Conservation (phyloP, 2,329 filamentous ascomycete species). For the Cladosporium sp. region DNA sequence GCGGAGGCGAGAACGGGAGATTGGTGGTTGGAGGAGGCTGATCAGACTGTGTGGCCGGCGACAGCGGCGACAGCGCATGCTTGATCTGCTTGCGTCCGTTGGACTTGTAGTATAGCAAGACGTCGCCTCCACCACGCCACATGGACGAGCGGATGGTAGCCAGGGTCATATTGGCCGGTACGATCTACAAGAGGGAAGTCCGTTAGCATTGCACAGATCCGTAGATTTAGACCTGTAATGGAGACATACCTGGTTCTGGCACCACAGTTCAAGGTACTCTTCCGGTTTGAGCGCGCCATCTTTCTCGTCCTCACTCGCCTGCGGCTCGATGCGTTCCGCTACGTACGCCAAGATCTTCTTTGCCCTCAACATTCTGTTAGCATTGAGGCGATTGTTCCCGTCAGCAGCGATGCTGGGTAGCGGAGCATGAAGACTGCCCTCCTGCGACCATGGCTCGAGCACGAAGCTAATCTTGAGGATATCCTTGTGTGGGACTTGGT, state of each 20-base stretch:
- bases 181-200: conserved; percentile 36
- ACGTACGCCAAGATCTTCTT: conserved; percentile 93
- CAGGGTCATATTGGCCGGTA: conserved; percentile 83
- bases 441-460: conserved; percentile 70
- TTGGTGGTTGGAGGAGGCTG: background rate
- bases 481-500: conserved; percentile 79
- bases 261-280: conserved; percentile 91
- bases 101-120: conserved; percentile 81
- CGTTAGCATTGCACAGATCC: conserved; percentile 34
- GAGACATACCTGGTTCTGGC: conserved; percentile 73
- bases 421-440: background rate
- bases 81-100: conserved; percentile 70
- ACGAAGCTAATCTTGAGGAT: conserved; percentile 93
- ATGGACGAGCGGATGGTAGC: conserved; percentile 85
- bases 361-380: conserved; percentile 91
- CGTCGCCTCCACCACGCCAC: conserved; percentile 93
- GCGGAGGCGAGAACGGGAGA: conserved; percentile 3
- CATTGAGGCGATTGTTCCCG: conserved; percentile 83
- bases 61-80: conserved; percentile 9
- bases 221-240: background rate
- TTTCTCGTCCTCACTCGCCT: conserved; percentile 34
- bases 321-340: conserved; percentile 77
- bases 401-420: conserved; percentile 72
- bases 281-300: conserved; percentile 65
- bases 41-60: background rate